Evolutionary conservation across 306 rosid species (phyloP), one percentile per base, ranked within the genome.

Genomic region (Pueraria montana): DNA sequence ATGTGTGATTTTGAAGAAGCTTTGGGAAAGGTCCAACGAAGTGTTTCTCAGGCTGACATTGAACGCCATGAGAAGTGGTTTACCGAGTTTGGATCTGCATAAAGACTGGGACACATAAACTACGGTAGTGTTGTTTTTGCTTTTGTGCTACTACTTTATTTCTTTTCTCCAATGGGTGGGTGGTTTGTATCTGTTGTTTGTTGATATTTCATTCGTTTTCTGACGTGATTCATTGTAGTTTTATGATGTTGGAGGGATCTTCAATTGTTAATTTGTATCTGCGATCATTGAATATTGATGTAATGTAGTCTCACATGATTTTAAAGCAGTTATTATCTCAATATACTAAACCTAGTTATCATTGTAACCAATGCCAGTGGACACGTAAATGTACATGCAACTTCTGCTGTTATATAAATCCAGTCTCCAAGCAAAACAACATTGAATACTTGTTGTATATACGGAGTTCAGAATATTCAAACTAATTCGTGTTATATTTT

Each of bases 1-100:
- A 96, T 94, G 99, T 96, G 99, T 11, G 98, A 94, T 87, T 96
- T 96, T 42, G 97, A 94, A 87, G 99, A 96, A 92, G 99, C 98
- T 71, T 80, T 96, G 86, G 83, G 1, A 45, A 96, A 96, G 91
- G 98, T 96, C 78, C 98, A 94, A 64, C 84, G 98, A 59, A 96
- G 99, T 87, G 98, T 96, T 88, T 96, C 97, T 49, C 90, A 87
- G 61, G 84, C 98, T 21, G 99, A 96, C 82, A 94, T 94, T 34
- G 97, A 92, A 76, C 89, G 90, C 48, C 98, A 96, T 77, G 99
- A 94, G 92, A 96, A 96, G 87, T 96, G 99, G 98, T 91, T 94
- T 82, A 23, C 87, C 48, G 99, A 96, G 77, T 94, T 96, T 78
- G 98, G 98, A 80, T 96, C 99, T 1, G 98, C 95, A 30, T 96